Conservation (phyloP, 2,329 filamentous ascomycete species). For the Emmonsiellopsis sp. region DNA sequence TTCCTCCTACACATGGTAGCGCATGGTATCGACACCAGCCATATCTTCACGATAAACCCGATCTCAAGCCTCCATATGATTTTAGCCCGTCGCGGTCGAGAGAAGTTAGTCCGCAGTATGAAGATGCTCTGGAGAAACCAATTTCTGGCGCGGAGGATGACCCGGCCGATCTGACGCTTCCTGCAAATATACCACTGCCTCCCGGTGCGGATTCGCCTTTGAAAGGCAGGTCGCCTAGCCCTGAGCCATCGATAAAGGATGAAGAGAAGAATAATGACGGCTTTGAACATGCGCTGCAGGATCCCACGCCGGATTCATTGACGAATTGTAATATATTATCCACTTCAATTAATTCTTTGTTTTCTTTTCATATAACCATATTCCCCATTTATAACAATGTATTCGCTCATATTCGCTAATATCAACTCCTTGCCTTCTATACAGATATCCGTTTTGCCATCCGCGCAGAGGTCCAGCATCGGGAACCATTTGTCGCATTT, state of each 20-base stretch:
- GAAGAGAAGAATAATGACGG: slow-evolving; percentile 10
- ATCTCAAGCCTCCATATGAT: slow-evolving; percentile 31
- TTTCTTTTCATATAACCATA: slow-evolving; percentile 15
- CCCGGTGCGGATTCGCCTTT: slow-evolving; percentile 46
- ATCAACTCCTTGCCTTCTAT: background rate
- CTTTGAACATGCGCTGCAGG: slow-evolving; percentile 1
- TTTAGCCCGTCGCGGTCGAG: slow-evolving; percentile 45
- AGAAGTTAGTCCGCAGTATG: slow-evolving; percentile 51
- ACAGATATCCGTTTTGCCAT: slow-evolving; percentile 81
- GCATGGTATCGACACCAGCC: slow-evolving; percentile 45
- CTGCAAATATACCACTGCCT: slow-evolving; percentile 51
- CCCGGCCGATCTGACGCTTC: slow-evolving; percentile 41
- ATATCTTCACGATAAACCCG: slow-evolving; percentile 37
- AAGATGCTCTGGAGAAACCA: slow-evolving; percentile 43
- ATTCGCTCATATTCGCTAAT: slow-evolving; percentile 4
- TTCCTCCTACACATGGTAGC: slow-evolving; percentile 38
- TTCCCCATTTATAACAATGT: background rate
- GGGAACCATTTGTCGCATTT: slow-evolving; percentile 70
- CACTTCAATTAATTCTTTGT: slow-evolving; percentile 3
- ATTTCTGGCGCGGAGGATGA: slow-evolving; percentile 23
- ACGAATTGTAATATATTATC: slow-evolving; percentile 44
- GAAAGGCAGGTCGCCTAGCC: slow-evolving; percentile 49
- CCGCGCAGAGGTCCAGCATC: slow-evolving; percentile 78
- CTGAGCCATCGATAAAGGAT: slow-evolving; percentile 26
- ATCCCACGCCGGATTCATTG: slow-evolving; percentile 15